These are phyloP conservation scores for Ruellia speciosa DNA, from an alignment of 305 asterid genomes.

Conservation along the genomic window DNA sequence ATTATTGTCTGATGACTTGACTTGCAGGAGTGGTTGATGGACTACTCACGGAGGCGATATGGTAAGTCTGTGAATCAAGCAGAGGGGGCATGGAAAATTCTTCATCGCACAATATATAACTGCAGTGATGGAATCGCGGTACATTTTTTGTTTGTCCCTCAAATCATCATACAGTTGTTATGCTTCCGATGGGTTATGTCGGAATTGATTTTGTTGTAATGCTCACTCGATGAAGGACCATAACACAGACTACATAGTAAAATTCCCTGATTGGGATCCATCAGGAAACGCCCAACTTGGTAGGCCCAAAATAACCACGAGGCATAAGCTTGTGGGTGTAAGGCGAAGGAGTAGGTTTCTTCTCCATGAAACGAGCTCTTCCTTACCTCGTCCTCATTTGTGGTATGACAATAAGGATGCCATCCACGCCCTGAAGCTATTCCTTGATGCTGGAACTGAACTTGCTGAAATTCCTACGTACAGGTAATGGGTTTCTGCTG, in stretches of 20 bases:
- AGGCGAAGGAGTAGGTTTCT: conserved; percentile 46
- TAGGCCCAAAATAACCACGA: conserved; percentile 26
- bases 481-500: conserved; percentile 37
- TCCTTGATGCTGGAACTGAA: conserved; percentile 75
- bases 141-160: conserved; percentile 24
- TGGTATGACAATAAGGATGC: conserved; percentile 71
- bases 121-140: conserved; percentile 96
- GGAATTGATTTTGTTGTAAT: conserved; percentile 5
- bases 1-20: conserved; percentile 17
- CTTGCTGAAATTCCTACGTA: conserved; percentile 73
- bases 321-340: conserved; percentile 31
- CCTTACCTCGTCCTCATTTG: conserved; percentile 67
- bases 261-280: conserved; percentile 93
- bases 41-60: conserved; percentile 73
- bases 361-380: conserved; percentile 46
- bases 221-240: conserved; percentile 57
- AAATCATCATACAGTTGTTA: not conserved
- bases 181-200: not conserved
- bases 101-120: conserved; percentile 72
- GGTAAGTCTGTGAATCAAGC: conserved; percentile 58
- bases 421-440: conserved; percentile 60
- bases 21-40: conserved; percentile 77
- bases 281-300: conserved; percentile 26
- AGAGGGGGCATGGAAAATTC: conserved; percentile 83
- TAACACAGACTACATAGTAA: conserved; percentile 77